Evolutionary conservation across 768 basidiomycete genomes (phyloP).

Genomic region (Amyloporia xantha): DNA sequence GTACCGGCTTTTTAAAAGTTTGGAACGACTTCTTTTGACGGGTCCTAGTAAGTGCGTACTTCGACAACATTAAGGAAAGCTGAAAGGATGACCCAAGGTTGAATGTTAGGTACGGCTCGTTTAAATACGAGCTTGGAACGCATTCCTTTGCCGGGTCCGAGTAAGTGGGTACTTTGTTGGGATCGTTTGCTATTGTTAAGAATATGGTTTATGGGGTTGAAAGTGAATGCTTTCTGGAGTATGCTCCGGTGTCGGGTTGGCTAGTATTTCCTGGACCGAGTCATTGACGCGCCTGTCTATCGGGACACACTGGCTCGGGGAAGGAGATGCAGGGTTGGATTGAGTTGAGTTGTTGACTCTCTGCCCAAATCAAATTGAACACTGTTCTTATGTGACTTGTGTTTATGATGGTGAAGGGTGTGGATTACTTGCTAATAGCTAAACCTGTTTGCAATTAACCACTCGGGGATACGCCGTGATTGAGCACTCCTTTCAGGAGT

Average conservation of each 20-base stretch:
- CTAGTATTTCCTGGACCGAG: conserved; percentile 14
- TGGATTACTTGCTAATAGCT: conserved; percentile 33
- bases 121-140: no score
- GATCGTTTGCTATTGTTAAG: no score
- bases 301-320: conserved; percentile 17
- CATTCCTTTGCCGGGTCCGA: no score
- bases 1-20: no score
- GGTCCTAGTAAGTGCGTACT: no score
- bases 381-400: conserved; percentile 15
- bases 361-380: conserved; percentile 11
- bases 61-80: no score
- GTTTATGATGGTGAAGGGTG: conserved; percentile 22
- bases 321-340: conserved; percentile 8
- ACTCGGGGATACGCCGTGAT: conserved; percentile 28
- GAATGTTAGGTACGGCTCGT: no score
- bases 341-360: conserved; percentile 1
- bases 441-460: conserved; percentile 27
- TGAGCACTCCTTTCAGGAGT: conserved; percentile 14
- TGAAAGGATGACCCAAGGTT: no score
- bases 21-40: no score
- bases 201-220: conserved; percentile 4
- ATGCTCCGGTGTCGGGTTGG: conserved; percentile 7
- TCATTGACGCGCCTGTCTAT: conserved; percentile 17
- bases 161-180: no score
- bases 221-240: conserved; percentile 7